Evolutionary conservation across 768 basidiomycete genomes (phyloP).

Genomic region (Mrakia blollopis): DNA sequence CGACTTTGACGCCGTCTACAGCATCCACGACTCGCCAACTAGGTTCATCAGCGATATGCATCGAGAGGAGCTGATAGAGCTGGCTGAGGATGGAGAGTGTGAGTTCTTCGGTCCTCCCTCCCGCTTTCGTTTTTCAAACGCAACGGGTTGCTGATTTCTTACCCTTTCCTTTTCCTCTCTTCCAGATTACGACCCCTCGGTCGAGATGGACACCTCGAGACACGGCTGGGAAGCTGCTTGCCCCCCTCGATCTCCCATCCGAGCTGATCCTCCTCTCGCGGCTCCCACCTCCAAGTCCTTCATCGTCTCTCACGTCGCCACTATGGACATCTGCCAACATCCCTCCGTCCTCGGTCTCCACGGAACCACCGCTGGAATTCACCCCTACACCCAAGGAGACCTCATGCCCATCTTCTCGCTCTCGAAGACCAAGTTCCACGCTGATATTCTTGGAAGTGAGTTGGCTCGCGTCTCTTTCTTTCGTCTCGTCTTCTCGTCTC

Average conservation of each 20-base stretch:
- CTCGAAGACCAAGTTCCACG: slow-evolving; percentile 39
- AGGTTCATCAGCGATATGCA: slow-evolving; percentile 36
- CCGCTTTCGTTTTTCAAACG: neutral
- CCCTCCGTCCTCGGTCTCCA: slow-evolving; percentile 43
- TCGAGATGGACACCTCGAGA: slow-evolving; percentile 13
- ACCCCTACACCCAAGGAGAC: slow-evolving; percentile 35
- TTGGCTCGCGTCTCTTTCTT: neutral
- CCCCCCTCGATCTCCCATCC: slow-evolving; percentile 6
- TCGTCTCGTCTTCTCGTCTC: neutral
- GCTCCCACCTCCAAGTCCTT: slow-evolving; percentile 37
- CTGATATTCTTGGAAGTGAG: slow-evolving; percentile 38
- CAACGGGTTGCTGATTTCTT: neutral
- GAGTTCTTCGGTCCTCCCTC: slow-evolving; percentile 19
- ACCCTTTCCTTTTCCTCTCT: neutral
- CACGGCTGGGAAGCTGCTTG: slow-evolving; percentile 24
- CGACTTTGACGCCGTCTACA: slow-evolving; percentile 38
- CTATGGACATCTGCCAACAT: slow-evolving; percentile 46
- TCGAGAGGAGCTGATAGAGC: slow-evolving; percentile 35
- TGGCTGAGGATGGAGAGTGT: slow-evolving; percentile 39
- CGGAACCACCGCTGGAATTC: slow-evolving; percentile 41
- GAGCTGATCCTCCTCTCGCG: neutral
- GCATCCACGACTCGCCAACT: slow-evolving; percentile 39
- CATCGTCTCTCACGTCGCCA: slow-evolving; percentile 40
- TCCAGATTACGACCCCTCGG: slow-evolving; percentile 18
- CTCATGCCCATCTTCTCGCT: slow-evolving; percentile 40